Base-by-base conservation (phyloP, 331 rosid species). In the Saraca asoca region DNA sequence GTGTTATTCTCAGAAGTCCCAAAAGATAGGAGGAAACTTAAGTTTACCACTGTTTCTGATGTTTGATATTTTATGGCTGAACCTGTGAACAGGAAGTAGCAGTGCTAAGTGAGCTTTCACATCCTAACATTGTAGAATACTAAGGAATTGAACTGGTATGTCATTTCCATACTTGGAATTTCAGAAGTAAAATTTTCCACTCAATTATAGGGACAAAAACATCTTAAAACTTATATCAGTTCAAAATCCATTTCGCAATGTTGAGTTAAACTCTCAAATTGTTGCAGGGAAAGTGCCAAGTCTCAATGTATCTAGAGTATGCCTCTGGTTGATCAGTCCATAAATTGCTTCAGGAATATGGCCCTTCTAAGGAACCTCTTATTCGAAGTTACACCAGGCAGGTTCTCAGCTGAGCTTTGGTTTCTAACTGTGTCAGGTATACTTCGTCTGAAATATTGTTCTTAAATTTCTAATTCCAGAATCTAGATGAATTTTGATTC, bases 301-400 rank as follows among this genome's bases (percentile, higher is more conserved):
- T 94, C 68, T 90, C 99, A 0, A 95, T 94, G 65, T 85, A 90
- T 68, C 82, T 94, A 87, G 97, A 90, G 74, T 94, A 81, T 46
- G 89, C 90, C 29, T 94, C 99, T 58, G 99, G 97, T 53, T 97
- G 99, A 56, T 90, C 97, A 46, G 90, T 94, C 72, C 91, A 94
- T 73, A 94, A 94, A 74, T 73, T 94, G 71, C 96, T 90, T 65
- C 96, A 86, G 72, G 97, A 94, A 58, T 90, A 94, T 72, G 99
- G 99, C 5, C 12, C 95, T 63, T 86, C 90, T 72, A 79, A 72
- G 53, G 99, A 94, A 58, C 97, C 97, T 69, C 97, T 94, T 33
- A 86, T 94, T 75, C 95, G 85, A 81, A 90, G 88, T 81, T 94
- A 94, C 74, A 91, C 90, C 56, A 81, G 99, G 78, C 93, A 94